Conservation (phyloP, 305 asterid genomes). For the Petunia hybrid region DNA sequence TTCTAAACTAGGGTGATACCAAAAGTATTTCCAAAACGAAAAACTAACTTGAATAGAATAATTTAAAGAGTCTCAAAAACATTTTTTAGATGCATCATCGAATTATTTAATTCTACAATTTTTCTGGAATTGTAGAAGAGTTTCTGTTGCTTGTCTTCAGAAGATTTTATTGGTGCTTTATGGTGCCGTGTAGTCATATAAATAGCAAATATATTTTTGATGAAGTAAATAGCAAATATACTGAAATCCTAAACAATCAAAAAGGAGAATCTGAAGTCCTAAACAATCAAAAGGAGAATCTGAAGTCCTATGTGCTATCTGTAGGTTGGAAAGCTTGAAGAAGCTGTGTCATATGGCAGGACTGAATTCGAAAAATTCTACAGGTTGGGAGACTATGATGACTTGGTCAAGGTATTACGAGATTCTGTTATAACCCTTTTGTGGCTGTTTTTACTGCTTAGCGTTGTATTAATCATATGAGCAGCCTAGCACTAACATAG, state of each 20-base stretch:
- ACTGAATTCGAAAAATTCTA: constrained; percentile 72
- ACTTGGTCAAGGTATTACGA: constrained; percentile 69
- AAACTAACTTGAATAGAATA: too few species aligned
- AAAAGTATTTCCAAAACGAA: too few species aligned
- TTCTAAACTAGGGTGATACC: too few species aligned
- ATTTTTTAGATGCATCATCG: too few species aligned
- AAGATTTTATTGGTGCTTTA: neutral
- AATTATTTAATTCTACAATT: too few species aligned
- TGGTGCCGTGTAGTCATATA: neutral
- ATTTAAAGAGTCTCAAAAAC: too few species aligned
- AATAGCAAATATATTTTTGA: neutral
- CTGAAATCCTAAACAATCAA: too few species aligned
- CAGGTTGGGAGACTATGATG: constrained; percentile 57
- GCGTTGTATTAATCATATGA: neutral
- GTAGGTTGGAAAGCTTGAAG: constrained; percentile 75
- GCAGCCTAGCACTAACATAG: constrained; percentile 1
- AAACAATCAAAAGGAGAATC: neutral
- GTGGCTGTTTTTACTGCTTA: neutral
- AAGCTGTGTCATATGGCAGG: constrained; percentile 74
- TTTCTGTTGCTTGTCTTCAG: neutral
- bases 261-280: too few species aligned
- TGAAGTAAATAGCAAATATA: too few species aligned
- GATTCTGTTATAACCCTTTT: constrained; percentile 30
- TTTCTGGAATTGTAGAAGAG: too few species aligned
- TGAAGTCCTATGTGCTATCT: constrained; percentile 31